Percentiles rank a stretch among this genome's conserved stretches.
These are phyloP conservation scores for Geosmithia morbida DNA, from an alignment of 2,329 filamentous ascomycete species.

Conservation along the genomic window DNA sequence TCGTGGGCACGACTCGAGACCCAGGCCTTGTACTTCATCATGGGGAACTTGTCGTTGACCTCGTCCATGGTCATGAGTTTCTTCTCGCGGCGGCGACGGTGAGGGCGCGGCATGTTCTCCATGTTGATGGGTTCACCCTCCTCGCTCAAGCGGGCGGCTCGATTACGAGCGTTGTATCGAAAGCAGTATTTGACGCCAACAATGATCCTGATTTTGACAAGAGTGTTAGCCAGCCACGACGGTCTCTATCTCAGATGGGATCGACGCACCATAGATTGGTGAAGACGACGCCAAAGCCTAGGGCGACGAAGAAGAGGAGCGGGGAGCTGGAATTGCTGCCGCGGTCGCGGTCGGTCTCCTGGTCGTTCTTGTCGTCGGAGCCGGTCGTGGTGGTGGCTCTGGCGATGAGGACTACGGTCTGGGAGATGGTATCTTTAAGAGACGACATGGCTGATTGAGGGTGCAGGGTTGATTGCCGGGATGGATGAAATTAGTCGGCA, in stretches of 20 bases:
- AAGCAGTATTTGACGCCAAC: slow-evolving; percentile 99
- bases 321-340: slow-evolving; percentile 24
- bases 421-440: slow-evolving; percentile 19
- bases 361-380: slow-evolving; percentile 1
- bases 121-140: slow-evolving; percentile 84
- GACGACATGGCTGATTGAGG: slow-evolving; percentile 15
- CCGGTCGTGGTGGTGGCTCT: slow-evolving; percentile 12
- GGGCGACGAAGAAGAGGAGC: slow-evolving; percentile 70
- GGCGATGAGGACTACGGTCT: slow-evolving; percentile 20
- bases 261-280: slow-evolving; percentile 83
- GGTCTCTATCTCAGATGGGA: slow-evolving; percentile 2
- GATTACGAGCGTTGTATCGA: slow-evolving; percentile 89
- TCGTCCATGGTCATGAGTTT: slow-evolving; percentile 99
- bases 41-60: slow-evolving; percentile 92
- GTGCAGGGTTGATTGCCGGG: background rate
- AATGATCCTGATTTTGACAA: slow-evolving; percentile 61
- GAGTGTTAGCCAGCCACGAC: too few species aligned
- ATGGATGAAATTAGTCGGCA: too few species aligned
- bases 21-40: slow-evolving; percentile 95
- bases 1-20: slow-evolving; percentile 69
- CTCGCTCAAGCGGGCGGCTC: slow-evolving; percentile 60
- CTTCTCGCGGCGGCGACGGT: slow-evolving; percentile 83
- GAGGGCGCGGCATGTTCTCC: slow-evolving; percentile 69
- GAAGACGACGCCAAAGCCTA: slow-evolving; percentile 96
- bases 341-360: slow-evolving; percentile 2